A percentile compares a stretch with the other conserved stretches of the same genome.
Conservation (phyloP, 1,139 yeast species). For the Kurtzmaniella quercitrusa region DNA sequence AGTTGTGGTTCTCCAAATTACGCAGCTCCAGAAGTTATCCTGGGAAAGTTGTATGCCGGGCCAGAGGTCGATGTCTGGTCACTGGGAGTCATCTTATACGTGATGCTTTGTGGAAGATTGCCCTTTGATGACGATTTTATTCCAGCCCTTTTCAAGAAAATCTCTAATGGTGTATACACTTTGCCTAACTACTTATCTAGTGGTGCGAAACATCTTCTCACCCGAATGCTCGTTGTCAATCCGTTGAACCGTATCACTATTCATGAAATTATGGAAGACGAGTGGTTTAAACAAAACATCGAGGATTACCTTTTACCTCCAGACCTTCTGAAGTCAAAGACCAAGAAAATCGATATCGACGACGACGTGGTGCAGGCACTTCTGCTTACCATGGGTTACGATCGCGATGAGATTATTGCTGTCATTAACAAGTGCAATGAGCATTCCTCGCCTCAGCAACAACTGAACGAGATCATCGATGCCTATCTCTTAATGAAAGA, state of each 20-base stretch:
- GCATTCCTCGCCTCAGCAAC: slow-evolving; percentile 33
- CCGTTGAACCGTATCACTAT: slow-evolving; percentile 95
- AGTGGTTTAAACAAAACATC: slow-evolving; percentile 86
- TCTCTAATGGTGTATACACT: slow-evolving; percentile 91
- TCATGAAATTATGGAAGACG: slow-evolving; percentile 90
- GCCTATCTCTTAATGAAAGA: slow-evolving; percentile 88
- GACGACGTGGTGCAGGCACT: slow-evolving; percentile 78
- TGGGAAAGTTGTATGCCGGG: slow-evolving; percentile 95
- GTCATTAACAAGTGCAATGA: slow-evolving; percentile 53
- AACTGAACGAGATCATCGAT: slow-evolving; percentile 75
- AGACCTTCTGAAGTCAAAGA: slow-evolving; percentile 43
- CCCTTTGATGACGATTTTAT: slow-evolving; percentile 98
- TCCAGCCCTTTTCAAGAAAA: slow-evolving; percentile 92
- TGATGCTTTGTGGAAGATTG: slow-evolving; percentile 93
- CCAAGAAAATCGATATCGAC: slow-evolving; percentile 53
- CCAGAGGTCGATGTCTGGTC: slow-evolving; percentile 99
- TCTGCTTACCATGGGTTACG: slow-evolving; percentile 89
- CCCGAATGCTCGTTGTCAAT: slow-evolving; percentile 93
- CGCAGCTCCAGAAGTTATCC: slow-evolving; percentile 97
- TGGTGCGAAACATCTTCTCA: slow-evolving; percentile 83
- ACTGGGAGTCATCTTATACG: slow-evolving; percentile 93
- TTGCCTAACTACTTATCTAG: slow-evolving; percentile 84
- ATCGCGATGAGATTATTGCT: slow-evolving; percentile 77
- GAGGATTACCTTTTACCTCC: slow-evolving; percentile 82
- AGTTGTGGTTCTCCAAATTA: slow-evolving; percentile 97